Base-by-base conservation (phyloP, 2,329 filamentous ascomycete species). In the Pseudogymnoascus sp. region DNA sequence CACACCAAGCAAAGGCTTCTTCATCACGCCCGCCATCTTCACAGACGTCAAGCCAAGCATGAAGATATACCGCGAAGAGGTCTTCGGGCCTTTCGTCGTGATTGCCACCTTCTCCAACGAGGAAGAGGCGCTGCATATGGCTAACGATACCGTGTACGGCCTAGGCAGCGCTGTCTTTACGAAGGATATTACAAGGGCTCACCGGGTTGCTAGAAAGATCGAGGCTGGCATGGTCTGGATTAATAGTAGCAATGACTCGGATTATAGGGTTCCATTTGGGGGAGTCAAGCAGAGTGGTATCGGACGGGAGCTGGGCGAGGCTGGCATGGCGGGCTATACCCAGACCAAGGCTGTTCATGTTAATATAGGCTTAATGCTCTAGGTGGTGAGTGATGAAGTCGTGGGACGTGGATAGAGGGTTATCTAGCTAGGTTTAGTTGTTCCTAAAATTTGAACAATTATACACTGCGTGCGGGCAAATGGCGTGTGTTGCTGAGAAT, bases 231-330 rank as follows among this genome's bases (percentile, higher is more conserved):
- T 73, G 36, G 72, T 75, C 62, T 75, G 73, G 73, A 71, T 72
- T 64, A 69, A 71, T 61, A 69, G 65, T 61, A 72, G 93, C 79
- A 96, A 96, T 78, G 79, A 86, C 67, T 79, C 95, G 1, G 85
- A 89, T 75, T 84, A 86, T 77, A 81, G 85, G 69, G 71, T 88
- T 61, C 76, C 73, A 16, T 93, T 93, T 69, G 88, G 89, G 63
- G 91, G 92, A 0, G 90, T 83, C 80, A 93, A 93, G 78, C 84
- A 92, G 77, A 85, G 80, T 28, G 90, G 91, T 67, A 61, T 92
- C 64, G 90, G 90, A 54, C 86, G 89, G 63, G 91, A 96, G 75
- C 79, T 90, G 3, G 87, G 88, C 67, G 85, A 89, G 79, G 84
- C 83, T 43, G 87, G 86, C 1, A 75, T 90, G 64, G 78, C 80